A percentile compares a stretch with the other conserved stretches of the same genome.
phyloP scores from a whole-genome alignment of 129 eudicot species.

The Centaurea solstitialis region DNA sequence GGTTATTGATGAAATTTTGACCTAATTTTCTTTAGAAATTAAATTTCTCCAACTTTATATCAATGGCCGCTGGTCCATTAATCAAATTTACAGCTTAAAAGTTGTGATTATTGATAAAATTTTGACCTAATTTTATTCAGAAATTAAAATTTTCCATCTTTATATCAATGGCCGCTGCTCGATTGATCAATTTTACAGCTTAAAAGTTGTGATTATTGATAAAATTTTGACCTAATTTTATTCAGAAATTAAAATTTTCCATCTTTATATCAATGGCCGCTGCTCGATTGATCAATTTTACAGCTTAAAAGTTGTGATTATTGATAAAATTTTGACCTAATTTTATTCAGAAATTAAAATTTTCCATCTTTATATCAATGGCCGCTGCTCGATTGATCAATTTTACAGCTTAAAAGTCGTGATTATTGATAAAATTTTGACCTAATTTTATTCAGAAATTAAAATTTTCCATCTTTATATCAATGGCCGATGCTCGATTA shows the following conservation, averaged over 20 bases:
- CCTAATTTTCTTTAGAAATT: not conserved
- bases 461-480: no score
- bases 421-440: not conserved
- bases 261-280: not conserved
- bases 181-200: not conserved
- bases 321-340: not conserved
- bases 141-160: no score
- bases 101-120: not conserved
- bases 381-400: no score
- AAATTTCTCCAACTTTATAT: not conserved
- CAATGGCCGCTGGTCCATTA: not conserved
- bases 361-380: not conserved
- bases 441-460: not conserved
- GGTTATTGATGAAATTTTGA: not conserved
- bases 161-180: not conserved
- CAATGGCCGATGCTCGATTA: no score
- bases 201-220: not conserved
- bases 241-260: no score
- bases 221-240: not conserved
- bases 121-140: not conserved
- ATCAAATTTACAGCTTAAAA: not conserved
- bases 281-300: no score
- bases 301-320: not conserved
- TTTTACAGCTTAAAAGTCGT: not conserved
- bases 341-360: no score